Evolutionary conservation across 2,329 filamentous ascomycete species (phyloP).

Genomic region (Pseudogymnoascus sp.): DNA sequence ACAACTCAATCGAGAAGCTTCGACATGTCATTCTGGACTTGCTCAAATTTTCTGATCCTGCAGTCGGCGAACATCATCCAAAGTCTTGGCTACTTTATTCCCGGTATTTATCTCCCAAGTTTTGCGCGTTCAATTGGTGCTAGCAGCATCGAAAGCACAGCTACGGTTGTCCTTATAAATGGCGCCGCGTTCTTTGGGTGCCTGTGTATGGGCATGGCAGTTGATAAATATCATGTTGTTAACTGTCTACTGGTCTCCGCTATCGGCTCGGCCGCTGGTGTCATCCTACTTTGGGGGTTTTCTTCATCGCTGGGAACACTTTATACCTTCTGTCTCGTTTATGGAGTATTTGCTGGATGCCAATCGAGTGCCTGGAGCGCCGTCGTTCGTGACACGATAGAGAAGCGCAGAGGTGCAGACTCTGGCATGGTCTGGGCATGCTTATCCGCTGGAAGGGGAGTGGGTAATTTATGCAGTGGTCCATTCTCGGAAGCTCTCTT

Average conservation of each 20-base stretch:
- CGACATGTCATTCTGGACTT: conserved; percentile 33
- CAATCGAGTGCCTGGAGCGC: conserved; percentile 41
- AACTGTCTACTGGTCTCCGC: conserved; percentile 42
- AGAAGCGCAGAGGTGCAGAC: neutral
- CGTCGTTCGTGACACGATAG: conserved; percentile 12
- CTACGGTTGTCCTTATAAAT: conserved; percentile 42
- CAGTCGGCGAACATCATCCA: conserved; percentile 42
- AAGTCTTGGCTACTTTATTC: conserved; percentile 46
- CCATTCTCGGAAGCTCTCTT: conserved; percentile 47
- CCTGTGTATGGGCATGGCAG: conserved; percentile 27
- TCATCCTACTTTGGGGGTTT: conserved; percentile 47
- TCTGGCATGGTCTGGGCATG: conserved; percentile 17
- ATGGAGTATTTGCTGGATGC: conserved; percentile 48
- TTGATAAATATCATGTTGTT: conserved; percentile 36
- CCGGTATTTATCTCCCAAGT: conserved; percentile 42
- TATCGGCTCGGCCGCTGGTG: conserved; percentile 38
- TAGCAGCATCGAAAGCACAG: conserved; percentile 31
- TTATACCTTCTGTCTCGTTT: conserved; percentile 43
- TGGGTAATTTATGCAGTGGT: conserved; percentile 51
- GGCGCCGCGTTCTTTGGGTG: conserved; percentile 37
- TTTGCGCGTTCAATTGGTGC: conserved; percentile 32
- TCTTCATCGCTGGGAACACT: conserved; percentile 37
- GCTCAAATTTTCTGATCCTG: conserved; percentile 31
- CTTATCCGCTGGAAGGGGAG: conserved; percentile 53
- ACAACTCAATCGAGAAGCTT: conserved; percentile 23